Conservation (phyloP, 345 rosid species). For the Physaria fendleri region DNA sequence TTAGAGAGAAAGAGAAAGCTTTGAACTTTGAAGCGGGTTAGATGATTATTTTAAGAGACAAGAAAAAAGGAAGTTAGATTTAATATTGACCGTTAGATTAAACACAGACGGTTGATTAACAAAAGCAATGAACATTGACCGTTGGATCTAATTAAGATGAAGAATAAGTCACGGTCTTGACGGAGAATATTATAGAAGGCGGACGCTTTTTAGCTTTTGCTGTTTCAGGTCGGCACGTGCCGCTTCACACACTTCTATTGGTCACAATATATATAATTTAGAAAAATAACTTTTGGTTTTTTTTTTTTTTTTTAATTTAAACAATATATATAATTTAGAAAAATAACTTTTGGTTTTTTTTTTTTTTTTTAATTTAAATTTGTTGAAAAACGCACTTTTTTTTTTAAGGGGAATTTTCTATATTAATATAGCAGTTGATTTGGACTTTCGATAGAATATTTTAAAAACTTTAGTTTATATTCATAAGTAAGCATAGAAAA, state of each 20-base stretch:
- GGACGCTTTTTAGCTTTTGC: conserved; percentile 36
- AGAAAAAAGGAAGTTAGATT: conserved; percentile 31
- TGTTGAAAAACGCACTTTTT: conserved; percentile 9
- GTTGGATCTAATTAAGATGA: conserved; percentile 36
- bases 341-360: background rate
- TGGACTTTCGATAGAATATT: conserved; percentile 1
- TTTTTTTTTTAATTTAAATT: background rate
- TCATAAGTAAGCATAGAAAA: conserved; percentile 6
- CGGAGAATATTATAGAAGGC: conserved; percentile 41
- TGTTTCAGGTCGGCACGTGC: conserved; percentile 67
- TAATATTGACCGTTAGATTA: conserved; percentile 47
- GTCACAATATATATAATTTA: background rate
- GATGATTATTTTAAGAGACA: conserved; percentile 27
- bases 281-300: no score
- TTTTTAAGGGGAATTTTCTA: conserved; percentile 3
- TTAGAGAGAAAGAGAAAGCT: background rate
- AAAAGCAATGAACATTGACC: conserved; percentile 10
- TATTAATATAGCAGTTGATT: background rate
- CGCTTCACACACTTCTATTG: conserved; percentile 11
- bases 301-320: background rate
- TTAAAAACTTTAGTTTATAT: background rate
- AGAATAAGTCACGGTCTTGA: conserved; percentile 36
- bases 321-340: no score
- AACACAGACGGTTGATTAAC: conserved; percentile 23
- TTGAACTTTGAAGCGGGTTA: conserved; percentile 29